phyloP scores from a whole-genome alignment of 2,329 filamentous ascomycete species.

The Penicillium italicum region DNA sequence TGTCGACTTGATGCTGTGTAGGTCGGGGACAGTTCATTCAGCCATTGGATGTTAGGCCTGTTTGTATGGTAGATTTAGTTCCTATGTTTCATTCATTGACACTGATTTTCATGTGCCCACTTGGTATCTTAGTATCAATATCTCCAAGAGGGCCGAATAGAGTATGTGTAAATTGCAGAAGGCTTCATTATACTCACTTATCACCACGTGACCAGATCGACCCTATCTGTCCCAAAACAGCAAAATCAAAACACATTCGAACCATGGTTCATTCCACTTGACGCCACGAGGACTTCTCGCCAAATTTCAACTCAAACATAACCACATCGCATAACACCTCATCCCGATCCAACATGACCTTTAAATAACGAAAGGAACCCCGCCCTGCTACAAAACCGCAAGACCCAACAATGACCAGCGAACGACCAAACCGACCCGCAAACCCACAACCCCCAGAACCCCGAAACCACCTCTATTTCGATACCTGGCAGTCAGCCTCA shows the following conservation, averaged over 20 bases:
- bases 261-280: constrained; percentile 15
- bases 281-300: constrained; percentile 10
- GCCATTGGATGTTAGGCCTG: neutral
- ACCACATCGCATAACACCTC: neutral
- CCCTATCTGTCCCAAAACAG: constrained; percentile 25
- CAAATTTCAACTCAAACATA: neutral
- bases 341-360: neutral
- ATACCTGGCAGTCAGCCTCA: constrained; percentile 61
- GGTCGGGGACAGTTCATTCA: too few species aligned
- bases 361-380: neutral
- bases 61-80: too few species aligned
- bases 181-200: neutral
- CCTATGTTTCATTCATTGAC: too few species aligned
- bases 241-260: constrained; percentile 23
- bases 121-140: too few species aligned
- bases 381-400: neutral
- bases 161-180: neutral
- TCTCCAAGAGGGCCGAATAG: neutral
- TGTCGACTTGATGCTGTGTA: too few species aligned
- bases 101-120: too few species aligned
- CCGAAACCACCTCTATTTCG: constrained; percentile 35
- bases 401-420: neutral
- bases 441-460: constrained; percentile 1
- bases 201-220: constrained; percentile 13
- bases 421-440: neutral